Evolutionary conservation across 257 asterid genomes (phyloP), one percentile per base, ranked within the genome.

Genomic region (Rauvolfia tetraphylla): DNA sequence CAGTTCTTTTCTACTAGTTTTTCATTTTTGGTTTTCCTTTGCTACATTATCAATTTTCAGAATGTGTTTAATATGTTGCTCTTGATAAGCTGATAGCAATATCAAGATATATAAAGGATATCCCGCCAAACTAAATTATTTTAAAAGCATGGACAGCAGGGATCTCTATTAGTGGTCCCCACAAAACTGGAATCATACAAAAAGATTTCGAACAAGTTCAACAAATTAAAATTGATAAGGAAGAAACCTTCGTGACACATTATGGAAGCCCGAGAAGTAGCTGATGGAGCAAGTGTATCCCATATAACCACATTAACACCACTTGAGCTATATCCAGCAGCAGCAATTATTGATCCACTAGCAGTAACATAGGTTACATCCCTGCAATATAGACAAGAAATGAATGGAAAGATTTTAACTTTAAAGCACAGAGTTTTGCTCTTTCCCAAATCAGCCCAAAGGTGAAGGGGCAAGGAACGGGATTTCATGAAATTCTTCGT

Each of bases 241-340:
- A 76, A 78, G 83, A 81, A 51, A 95, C 98, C 99, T 95, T 95
- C 98, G 73, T 95, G 99, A 82, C 99, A 95, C 98, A 95, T 95
- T 77, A 95, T 95, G 68, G 97, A 90, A 81, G 99, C 99, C 72
- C 83, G 96, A 65, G 98, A 93, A 8, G 98, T 90, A 76, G 95
- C 82, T 75, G 92, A 90, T 57, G 99, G 99, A 78, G 99, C 99
- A 75, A 95, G 97, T 75, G 98, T 95, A 84, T 95, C 99, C 98
- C 98, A 95, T 53, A 95, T 86, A 73, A 93, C 98, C 75, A 95
- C 99, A 83, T 95, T 95, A 71, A 89, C 86, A 20, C 97, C 98
- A 78, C 78, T 90, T 82, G 99, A 91, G 85, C 95, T 91, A 85
- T 91, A 85, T 39, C 99, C 99, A 75, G 98, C 96, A 25, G 99